Evolutionary conservation across 164 flowering plant species (phyloP).

Genomic region (Vitis riparia): DNA sequence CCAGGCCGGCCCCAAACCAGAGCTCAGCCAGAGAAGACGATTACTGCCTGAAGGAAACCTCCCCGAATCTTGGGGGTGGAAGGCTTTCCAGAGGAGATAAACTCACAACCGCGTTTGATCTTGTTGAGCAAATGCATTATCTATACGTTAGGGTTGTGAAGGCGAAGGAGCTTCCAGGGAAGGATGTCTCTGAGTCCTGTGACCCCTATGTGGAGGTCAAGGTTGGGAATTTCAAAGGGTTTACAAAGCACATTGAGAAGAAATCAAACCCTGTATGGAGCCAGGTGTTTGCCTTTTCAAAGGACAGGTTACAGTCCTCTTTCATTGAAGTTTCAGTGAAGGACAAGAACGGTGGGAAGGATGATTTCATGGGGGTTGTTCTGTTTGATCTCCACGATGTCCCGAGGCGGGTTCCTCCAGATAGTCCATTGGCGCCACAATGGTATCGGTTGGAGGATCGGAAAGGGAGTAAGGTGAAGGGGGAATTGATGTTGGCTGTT

Average conservation of each 20-base stretch:
- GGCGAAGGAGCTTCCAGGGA: constrained; percentile 28
- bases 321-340: constrained; percentile 27
- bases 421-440: constrained; percentile 61
- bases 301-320: constrained; percentile 29
- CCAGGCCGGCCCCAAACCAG: too few relatives aligned
- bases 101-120: constrained; percentile 23
- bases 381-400: constrained; percentile 45
- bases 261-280: constrained; percentile 33
- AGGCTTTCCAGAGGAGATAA: constrained; percentile 9
- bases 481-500: constrained; percentile 61
- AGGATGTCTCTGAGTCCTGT: constrained; percentile 17
- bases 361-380: constrained; percentile 42
- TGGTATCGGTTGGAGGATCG: constrained; percentile 55
- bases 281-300: constrained; percentile 36
- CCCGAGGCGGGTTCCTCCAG: constrained; percentile 58
- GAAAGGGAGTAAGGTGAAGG: constrained; percentile 32
- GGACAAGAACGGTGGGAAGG: constrained; percentile 23
- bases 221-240: constrained; percentile 31
- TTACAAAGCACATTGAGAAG: constrained; percentile 22
- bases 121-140: constrained; percentile 41
- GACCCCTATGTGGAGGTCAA: constrained; percentile 38
- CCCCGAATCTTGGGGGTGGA: too few relatives aligned
- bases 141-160: constrained; percentile 39
- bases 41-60: too few relatives aligned
- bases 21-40: too few relatives aligned